phyloP scores from a whole-genome alignment of 768 basidiomycete species.

The Trametes elegans region DNA sequence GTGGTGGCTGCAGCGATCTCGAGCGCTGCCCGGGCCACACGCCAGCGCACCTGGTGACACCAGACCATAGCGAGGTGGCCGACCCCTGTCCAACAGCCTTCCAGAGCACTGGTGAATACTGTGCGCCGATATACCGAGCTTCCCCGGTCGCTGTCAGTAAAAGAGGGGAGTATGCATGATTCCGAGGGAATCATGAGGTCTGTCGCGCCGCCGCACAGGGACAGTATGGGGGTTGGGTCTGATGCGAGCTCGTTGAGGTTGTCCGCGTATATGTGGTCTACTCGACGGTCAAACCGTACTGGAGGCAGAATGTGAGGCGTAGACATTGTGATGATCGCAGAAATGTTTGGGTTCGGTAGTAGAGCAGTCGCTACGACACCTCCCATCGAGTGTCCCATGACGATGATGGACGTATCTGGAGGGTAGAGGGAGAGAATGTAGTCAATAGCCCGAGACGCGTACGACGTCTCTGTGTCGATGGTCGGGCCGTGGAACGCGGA shows the following conservation, averaged over 20 bases:
- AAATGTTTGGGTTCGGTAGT: conserved; percentile 63
- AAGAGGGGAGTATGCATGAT: conserved; percentile 61
- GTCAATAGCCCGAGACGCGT: conserved; percentile 64
- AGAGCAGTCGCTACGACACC: conserved; percentile 86
- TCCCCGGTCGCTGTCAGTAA: background rate
- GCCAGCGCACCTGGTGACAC: conserved; percentile 97
- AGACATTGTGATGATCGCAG: conserved; percentile 92
- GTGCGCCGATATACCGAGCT: conserved; percentile 46
- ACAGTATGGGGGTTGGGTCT: conserved; percentile 65
- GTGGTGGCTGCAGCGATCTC: conserved; percentile 49
- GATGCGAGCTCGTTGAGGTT: conserved; percentile 40
- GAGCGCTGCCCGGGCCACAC: conserved; percentile 75
- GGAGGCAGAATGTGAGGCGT: conserved; percentile 90
- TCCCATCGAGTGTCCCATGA: conserved; percentile 98
- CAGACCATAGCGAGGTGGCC: conserved; percentile 97
- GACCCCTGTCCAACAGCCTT: conserved; percentile 93
- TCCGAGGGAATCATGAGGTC: conserved; percentile 94
- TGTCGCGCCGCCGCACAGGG: conserved; percentile 88
- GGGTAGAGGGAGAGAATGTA: conserved; percentile 83
- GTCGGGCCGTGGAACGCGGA: conserved; percentile 94
- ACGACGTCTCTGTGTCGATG: conserved; percentile 75
- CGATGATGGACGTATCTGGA: conserved; percentile 54
- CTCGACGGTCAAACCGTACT: conserved; percentile 77
- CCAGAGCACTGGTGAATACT: conserved; percentile 82
- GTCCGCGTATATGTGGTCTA: conserved; percentile 68